Evolutionary conservation across 2,329 filamentous ascomycete genomes (phyloP).

Genomic region (Aspergillus glaucus): DNA sequence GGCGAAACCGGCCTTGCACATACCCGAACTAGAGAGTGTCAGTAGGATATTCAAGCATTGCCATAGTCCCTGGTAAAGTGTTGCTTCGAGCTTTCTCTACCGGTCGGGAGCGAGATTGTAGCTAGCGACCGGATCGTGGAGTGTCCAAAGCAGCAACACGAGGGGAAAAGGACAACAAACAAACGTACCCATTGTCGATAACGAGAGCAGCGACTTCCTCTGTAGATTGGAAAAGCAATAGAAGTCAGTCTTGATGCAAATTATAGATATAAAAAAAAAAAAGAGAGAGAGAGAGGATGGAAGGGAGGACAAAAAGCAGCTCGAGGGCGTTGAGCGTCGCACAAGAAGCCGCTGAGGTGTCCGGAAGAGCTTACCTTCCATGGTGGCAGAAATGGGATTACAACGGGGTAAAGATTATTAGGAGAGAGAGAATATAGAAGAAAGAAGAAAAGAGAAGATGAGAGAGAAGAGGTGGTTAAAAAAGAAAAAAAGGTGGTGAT

Average conservation of each 20-base stretch:
- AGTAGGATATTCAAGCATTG: slow-evolving; percentile 9
- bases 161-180: slow-evolving; percentile 21
- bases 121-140: background rate
- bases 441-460: slow-evolving; percentile 30
- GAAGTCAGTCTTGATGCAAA: slow-evolving; percentile 28
- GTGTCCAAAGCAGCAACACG: slow-evolving; percentile 14
- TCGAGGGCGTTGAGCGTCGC: slow-evolving; percentile 10
- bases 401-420: slow-evolving; percentile 23
- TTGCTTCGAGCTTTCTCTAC: background rate
- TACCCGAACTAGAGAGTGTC: slow-evolving; percentile 74
- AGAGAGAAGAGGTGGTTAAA: slow-evolving; percentile 7
- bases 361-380: slow-evolving; percentile 57
- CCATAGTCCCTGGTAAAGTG: too few relatives aligned
- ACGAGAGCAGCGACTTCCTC: slow-evolving; percentile 99
- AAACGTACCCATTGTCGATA: slow-evolving; percentile 99
- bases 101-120: background rate
- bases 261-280: slow-evolving; percentile 7
- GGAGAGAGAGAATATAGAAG: slow-evolving; percentile 18
- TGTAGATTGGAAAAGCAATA: slow-evolving; percentile 45
- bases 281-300: background rate
- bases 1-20: slow-evolving; percentile 99
- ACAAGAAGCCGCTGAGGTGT: slow-evolving; percentile 25
- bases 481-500: slow-evolving; percentile 4
- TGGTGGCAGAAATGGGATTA: slow-evolving; percentile 41
- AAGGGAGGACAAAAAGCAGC: slow-evolving; percentile 9